These are phyloP conservation scores for Funneliformis geosporum DNA, from an alignment of 192 early-diverging fungal species.

Conservation along the genomic window DNA sequence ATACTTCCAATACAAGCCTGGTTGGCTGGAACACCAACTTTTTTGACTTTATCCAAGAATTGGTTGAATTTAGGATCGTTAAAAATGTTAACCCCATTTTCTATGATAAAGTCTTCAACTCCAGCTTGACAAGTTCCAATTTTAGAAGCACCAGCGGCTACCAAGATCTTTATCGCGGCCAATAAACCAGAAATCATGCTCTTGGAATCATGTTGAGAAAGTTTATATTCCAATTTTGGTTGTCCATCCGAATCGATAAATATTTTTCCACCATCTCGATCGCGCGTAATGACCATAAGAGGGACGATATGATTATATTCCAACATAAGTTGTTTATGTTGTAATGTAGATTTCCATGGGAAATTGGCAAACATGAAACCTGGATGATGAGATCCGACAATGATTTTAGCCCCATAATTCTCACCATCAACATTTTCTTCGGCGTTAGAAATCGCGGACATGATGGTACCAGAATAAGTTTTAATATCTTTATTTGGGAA, in stretches of 20 bases:
- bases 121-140: constrained; percentile 56
- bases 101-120: constrained; percentile 44
- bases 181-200: constrained; percentile 51
- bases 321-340: constrained; percentile 58
- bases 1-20: constrained; percentile 49
- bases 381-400: constrained; percentile 62
- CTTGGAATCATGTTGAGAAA: constrained; percentile 54
- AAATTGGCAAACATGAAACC: constrained; percentile 41
- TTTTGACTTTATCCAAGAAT: constrained; percentile 36
- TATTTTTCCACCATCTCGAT: constrained; percentile 59
- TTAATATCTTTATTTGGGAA: constrained; percentile 58
- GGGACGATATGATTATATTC: constrained; percentile 49
- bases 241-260: constrained; percentile 44
- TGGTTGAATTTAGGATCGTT: constrained; percentile 41
- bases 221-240: constrained; percentile 48
- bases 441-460: constrained; percentile 64
- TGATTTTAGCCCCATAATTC: constrained; percentile 68
- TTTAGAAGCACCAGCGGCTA: constrained; percentile 65
- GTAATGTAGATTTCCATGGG: constrained; percentile 51
- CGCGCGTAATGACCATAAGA: constrained; percentile 60
- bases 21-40: constrained; percentile 37
- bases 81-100: constrained; percentile 35
- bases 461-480: constrained; percentile 59
- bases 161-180: constrained; percentile 49
- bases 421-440: constrained; percentile 61